Percentiles rank a stretch among this genome's conserved stretches.
These are phyloP conservation scores for Austroboletus novae-zelandiae DNA, from an alignment of 1,284 basidiomycete species.

Conservation along the genomic window DNA sequence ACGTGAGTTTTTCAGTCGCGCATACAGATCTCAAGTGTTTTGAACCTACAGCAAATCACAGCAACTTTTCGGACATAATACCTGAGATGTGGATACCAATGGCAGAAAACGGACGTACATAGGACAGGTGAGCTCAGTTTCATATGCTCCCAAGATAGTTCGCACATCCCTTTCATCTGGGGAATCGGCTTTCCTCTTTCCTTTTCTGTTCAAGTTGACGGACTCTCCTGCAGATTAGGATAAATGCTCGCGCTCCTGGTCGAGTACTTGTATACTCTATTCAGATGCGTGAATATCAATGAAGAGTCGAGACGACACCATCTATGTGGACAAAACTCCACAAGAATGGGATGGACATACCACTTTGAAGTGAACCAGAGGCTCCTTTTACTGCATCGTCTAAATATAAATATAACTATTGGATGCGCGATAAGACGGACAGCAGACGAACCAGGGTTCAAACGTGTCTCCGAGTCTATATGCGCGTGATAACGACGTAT, in stretches of 20 bases:
- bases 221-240: not conserved
- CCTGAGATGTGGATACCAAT: slow-evolving; percentile 1
- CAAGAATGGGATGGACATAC: slow-evolving; percentile 13
- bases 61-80: slow-evolving; percentile 39
- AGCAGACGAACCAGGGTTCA: slow-evolving; percentile 8
- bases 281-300: slow-evolving; percentile 6
- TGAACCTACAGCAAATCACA: slow-evolving; percentile 51
- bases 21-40: not conserved
- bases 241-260: slow-evolving; percentile 1
- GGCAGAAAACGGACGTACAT: slow-evolving; percentile 40
- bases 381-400: not conserved
- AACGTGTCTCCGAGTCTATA: not conserved
- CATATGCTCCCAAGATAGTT: slow-evolving; percentile 38
- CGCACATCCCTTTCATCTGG: slow-evolving; percentile 11
- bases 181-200: slow-evolving; percentile 22
- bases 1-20: slow-evolving; percentile 2
- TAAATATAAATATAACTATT: not conserved
- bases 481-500: not conserved
- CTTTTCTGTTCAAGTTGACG: slow-evolving; percentile 17
- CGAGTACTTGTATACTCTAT: slow-evolving; percentile 2
- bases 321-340: not conserved
- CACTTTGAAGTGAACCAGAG: slow-evolving; percentile 1
- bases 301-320: not conserved
- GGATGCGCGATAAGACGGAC: not conserved
- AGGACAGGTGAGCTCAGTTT: slow-evolving; percentile 54